Conservation (phyloP, 768 basidiomycete species). For the Strobilomyces dryophilus region DNA sequence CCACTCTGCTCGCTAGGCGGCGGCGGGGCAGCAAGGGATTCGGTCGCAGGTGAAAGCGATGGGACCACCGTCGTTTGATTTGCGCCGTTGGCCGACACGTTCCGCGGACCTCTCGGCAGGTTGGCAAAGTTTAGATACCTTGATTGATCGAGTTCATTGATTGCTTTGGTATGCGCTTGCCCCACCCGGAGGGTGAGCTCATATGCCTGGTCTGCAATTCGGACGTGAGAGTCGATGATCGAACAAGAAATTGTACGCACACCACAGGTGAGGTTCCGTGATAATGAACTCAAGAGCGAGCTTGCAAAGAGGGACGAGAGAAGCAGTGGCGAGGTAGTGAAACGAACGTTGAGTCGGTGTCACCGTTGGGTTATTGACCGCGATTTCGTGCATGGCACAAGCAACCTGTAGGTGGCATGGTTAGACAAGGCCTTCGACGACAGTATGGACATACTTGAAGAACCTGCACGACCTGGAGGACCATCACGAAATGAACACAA, state of each 20-base stretch:
- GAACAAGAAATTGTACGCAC: slow-evolving; percentile 8
- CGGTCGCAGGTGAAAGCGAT: not conserved
- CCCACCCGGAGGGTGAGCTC: not conserved
- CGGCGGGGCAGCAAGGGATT: not conserved
- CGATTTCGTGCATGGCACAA: slow-evolving; percentile 23
- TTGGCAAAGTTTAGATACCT: not conserved
- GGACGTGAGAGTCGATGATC: slow-evolving; percentile 1
- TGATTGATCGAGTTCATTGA: slow-evolving; percentile 1
- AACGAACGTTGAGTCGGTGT: not conserved
- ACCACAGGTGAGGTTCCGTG: not conserved
- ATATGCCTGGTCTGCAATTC: slow-evolving; percentile 8
- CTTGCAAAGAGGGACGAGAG: slow-evolving; percentile 9
- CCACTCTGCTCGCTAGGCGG: not conserved
- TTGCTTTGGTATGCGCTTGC: not conserved
- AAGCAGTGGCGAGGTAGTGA: slow-evolving; percentile 6
- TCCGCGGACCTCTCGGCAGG: not conserved
- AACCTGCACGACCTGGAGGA: slow-evolving; percentile 11
- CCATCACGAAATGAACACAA: slow-evolving; percentile 1
- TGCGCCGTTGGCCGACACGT: not conserved
- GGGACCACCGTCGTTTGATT: not conserved
- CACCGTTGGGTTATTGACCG: slow-evolving; percentile 12
- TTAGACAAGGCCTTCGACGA: not conserved
- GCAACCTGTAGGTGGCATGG: slow-evolving; percentile 12
- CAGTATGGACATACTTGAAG: slow-evolving; percentile 15
- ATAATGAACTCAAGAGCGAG: not conserved